Evolutionary conservation across 371 early-diverging fungal genomes (phyloP), one percentile per base, ranked within the genome.

Genomic region (Phascolomyces articulosus): DNA sequence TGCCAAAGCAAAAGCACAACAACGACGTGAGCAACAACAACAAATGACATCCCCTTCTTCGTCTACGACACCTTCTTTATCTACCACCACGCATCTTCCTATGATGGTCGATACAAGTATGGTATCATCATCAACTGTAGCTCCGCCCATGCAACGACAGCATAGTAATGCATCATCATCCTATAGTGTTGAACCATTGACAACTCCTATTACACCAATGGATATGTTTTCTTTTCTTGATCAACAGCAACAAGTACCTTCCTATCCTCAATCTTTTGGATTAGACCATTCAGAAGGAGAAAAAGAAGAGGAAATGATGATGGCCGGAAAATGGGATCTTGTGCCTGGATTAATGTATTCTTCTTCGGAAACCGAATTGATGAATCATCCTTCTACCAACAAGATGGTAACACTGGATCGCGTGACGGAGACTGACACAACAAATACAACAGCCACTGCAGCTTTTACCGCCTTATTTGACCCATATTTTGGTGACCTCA

Each of bases 1-100:
- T 40, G 96, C 96, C 40, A 97, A 96, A 78, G 80, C 75, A 34
- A 79, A 79, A 49, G 47, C 68, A 21, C 67, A 71, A 34, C 60
- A 44, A 38, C 55, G 64, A 31, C 60, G 60, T 34, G 53, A 60
- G 1, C 53, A 61, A 4, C 21, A 58, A 40, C 40, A 58, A 58
- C 40, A 58, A 53, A 53, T 28, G 28, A 53, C 54, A 24, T 10
- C 54, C n/a, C n/a, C n/a, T n/a, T n/a, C n/a, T n/a, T n/a, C n/a
- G 23, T 2, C 54, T 18, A 53, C 56, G 29, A 31, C 56, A 55
- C 1, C 31, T 29, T 29, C 56, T n/a, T n/a, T n/a, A n/a, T n/a
- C n/a, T n/a, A 55, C n/a, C 44, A 44, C 16, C 44, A 44, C 8
- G 44, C 7, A 44, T 1, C 15, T 44, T 13, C 44, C 34, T 34